A percentile compares a stretch with the other conserved stretches of the same genome.
Conservation (phyloP, 2,329 filamentous ascomycete genomes). For the Orbilia brochopaga region DNA sequence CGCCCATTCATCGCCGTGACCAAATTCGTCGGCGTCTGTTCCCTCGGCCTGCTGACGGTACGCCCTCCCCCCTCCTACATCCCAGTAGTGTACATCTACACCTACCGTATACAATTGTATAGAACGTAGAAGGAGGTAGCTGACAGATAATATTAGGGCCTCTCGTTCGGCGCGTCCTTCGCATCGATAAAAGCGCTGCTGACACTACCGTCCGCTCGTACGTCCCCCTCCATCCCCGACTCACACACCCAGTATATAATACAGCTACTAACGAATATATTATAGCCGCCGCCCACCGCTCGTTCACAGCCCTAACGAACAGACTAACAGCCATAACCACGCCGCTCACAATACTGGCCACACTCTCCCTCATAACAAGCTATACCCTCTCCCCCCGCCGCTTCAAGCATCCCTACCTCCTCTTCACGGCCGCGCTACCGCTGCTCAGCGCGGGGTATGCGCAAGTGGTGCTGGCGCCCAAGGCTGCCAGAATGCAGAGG, state of each 20-base stretch:
- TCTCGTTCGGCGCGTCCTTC: conserved; percentile 43
- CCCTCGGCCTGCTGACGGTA: conserved; percentile 43
- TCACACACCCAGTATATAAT: no score
- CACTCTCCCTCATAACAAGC: conserved; percentile 27
- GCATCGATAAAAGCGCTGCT: conserved; percentile 41
- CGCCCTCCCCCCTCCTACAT: conserved; percentile 4
- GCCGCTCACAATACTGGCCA: conserved; percentile 20
- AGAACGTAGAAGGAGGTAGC: no score
- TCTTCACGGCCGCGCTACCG: conserved; percentile 26
- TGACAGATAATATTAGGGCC: conserved; percentile 25
- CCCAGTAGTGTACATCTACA: background rate
- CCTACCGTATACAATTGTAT: no score
- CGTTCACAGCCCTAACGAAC: conserved; percentile 23
- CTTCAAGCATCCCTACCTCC: conserved; percentile 32
- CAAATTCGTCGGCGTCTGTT: conserved; percentile 48
- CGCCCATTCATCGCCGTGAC: conserved; percentile 39
- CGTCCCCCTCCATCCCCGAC: background rate
- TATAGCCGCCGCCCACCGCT: conserved; percentile 42
- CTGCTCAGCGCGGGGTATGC: conserved; percentile 20
- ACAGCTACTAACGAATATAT: background rate
- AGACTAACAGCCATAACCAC: conserved; percentile 17
- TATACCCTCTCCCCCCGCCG: conserved; percentile 27
- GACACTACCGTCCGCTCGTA: conserved; percentile 45
- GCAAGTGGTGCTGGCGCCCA: conserved; percentile 7
- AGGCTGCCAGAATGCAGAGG: conserved; percentile 17